These are phyloP conservation scores for Lecanicillium sp. DNA, from an alignment of 2,329 filamentous ascomycete genomes.

Conservation along the genomic window DNA sequence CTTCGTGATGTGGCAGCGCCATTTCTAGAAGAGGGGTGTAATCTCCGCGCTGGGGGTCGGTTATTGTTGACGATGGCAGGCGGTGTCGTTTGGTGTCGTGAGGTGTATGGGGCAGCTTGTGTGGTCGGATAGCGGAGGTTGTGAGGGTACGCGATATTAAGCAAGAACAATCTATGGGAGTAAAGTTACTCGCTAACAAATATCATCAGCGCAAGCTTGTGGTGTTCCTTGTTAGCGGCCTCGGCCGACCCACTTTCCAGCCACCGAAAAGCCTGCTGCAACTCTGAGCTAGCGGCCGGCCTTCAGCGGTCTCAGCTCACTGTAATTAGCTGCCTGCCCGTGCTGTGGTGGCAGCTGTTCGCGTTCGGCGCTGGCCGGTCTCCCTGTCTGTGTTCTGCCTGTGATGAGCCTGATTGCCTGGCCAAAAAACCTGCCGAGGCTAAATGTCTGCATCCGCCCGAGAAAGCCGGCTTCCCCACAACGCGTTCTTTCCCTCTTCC, in stretches of 20 bases:
- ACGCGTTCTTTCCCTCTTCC: background rate
- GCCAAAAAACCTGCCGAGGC: conserved; percentile 18
- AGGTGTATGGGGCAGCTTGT: background rate
- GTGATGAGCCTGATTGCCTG: background rate
- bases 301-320: background rate
- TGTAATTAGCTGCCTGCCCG: background rate
- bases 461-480: conserved; percentile 11
- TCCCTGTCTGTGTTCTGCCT: background rate
- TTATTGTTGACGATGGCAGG: background rate
- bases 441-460: conserved; percentile 17
- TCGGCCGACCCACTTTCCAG: conserved; percentile 14
- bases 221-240: conserved; percentile 14
- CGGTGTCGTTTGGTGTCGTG: too few relatives aligned
- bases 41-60: conserved; percentile 10
- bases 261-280: background rate
- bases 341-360: background rate
- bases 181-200: conserved; percentile 8
- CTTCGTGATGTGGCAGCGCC: conserved; percentile 9
- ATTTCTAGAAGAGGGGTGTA: conserved; percentile 11
- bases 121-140: conserved; percentile 13
- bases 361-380: background rate
- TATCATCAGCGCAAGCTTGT: conserved; percentile 6
- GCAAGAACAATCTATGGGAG: background rate
- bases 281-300: background rate
- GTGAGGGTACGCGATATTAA: background rate